Evolutionary conservation across 768 basidiomycete species (phyloP), one percentile per base, ranked within the genome.

Genomic region (Candolleomyces eurysporus): DNA sequence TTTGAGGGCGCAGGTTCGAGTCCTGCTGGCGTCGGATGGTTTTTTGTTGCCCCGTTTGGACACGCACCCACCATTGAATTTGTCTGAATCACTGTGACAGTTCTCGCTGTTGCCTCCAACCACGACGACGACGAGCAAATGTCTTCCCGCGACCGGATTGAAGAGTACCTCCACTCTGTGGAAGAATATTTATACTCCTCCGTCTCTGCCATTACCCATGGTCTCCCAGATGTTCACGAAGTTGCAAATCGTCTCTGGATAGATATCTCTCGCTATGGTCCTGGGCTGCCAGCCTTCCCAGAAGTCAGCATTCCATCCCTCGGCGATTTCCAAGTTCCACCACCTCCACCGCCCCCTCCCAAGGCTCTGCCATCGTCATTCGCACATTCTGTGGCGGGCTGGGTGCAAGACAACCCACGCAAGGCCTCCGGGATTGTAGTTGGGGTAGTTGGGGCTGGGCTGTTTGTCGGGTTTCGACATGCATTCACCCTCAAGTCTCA

Each of bases 261-360:
- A 22, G 92, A 94, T 68, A 84, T 94, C 63, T 82, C 89, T 51
- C 87, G 92, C 60, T 92, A 90, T 71, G 91, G 92, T 22, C 91
- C 89, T 17, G 81, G 83, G 49, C 79, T 92, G 65, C 80, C 83
- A 19, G 71, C 78, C 19, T 78, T 84, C 61, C 79, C 78, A 43
- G 80, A 81, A 13, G 74, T 82, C 58, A 82, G 76, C 65, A 74
- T 90, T 50, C 87, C 89, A 17, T 81, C 81, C 40, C 81, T 92
- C 1, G 88, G 89, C 10, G 82, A 85, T 65, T 90, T 91, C 66
- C 84, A 90, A 63, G 82, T 92, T 3, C 80, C 80, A 5, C 79
- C 79, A 2, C 78, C 79, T 0, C 90, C 89, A 0, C 85, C 87
- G 0, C 86, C 88, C 0, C 88, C 88, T 0, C 87, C 86, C 0